A percentile compares a stretch with the other conserved stretches of the same genome.
Evolutionary conservation across 2,329 filamentous ascomycete genomes (phyloP).

Genomic region (Chrysoporthe deuterocubensis): DNA sequence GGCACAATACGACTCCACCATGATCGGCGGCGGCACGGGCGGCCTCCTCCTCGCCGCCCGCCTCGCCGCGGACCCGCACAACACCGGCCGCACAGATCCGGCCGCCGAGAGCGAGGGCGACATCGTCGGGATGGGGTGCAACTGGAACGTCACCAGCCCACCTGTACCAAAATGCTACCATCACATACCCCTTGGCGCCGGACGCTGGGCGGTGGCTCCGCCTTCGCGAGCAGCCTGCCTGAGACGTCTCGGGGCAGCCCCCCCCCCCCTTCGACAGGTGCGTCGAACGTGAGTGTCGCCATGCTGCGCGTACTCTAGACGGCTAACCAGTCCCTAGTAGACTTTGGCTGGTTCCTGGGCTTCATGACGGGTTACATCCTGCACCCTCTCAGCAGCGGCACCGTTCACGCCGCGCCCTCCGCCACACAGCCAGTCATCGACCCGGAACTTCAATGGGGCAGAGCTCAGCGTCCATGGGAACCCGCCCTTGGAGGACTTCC

Average conservation of each 20-base stretch:
- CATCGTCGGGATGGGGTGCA: slow-evolving; percentile 41
- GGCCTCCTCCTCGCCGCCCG: slow-evolving; percentile 55
- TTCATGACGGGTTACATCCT: slow-evolving; percentile 11
- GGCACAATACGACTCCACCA: slow-evolving; percentile 33
- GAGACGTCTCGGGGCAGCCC: neutral
- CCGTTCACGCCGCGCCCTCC: neutral
- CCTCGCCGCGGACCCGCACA: slow-evolving; percentile 47
- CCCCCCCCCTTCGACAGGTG: neutral
- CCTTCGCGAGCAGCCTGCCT: neutral
- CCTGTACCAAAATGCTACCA: slow-evolving; percentile 38
- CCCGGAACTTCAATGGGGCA: slow-evolving; percentile 4
- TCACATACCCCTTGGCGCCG: slow-evolving; percentile 49
- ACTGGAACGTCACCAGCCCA: slow-evolving; percentile 49
- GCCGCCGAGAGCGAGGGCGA: slow-evolving; percentile 44
- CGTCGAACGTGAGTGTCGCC: neutral
- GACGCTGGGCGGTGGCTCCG: slow-evolving; percentile 60
- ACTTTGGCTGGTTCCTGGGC: slow-evolving; percentile 7
- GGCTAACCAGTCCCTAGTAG: slow-evolving; percentile 2
- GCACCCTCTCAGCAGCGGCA: slow-evolving; percentile 18
- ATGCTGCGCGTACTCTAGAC: slow-evolving; percentile 4
- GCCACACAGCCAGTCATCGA: neutral
- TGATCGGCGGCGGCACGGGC: slow-evolving; percentile 59
- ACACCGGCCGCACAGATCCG: slow-evolving; percentile 42
- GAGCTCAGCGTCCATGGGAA: slow-evolving; percentile 1
- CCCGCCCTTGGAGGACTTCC: neutral